phyloP scores from a whole-genome alignment of 192 early-diverging fungal genomes.

The Podochytrium sp. region DNA sequence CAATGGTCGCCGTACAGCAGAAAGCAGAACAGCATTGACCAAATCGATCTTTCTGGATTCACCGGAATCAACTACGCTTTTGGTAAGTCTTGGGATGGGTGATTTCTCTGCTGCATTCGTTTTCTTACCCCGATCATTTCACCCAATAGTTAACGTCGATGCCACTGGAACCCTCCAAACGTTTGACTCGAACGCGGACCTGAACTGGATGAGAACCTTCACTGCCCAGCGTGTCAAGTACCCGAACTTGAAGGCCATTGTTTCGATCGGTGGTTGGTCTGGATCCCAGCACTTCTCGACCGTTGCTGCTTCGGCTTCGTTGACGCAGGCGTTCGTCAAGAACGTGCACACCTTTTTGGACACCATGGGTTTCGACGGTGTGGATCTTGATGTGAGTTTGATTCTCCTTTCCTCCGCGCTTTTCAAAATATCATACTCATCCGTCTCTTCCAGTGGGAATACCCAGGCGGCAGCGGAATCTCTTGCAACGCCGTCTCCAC shows the following conservation, averaged over 20 bases:
- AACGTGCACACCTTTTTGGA: constrained; percentile 14
- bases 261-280: constrained; percentile 27
- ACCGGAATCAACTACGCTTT: constrained; percentile 17
- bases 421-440: background rate
- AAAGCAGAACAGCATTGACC: background rate
- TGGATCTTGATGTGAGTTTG: background rate
- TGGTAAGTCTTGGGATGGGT: background rate
- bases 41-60: constrained; percentile 1
- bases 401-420: background rate
- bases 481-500: constrained; percentile 10
- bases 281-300: constrained; percentile 16
- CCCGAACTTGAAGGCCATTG: constrained; percentile 13
- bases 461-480: constrained; percentile 16
- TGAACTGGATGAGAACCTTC: background rate
- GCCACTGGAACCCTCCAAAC: background rate
- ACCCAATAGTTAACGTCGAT: background rate
- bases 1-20: constrained; percentile 1
- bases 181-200: constrained; percentile 9
- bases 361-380: constrained; percentile 16
- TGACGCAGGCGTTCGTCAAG: background rate
- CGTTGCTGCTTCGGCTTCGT: background rate
- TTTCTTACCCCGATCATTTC: background rate
- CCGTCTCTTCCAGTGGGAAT: background rate
- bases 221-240: background rate
- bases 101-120: background rate